phyloP scores from a whole-genome alignment of 2,329 filamentous ascomycete species.

The Penicillium sp. region DNA sequence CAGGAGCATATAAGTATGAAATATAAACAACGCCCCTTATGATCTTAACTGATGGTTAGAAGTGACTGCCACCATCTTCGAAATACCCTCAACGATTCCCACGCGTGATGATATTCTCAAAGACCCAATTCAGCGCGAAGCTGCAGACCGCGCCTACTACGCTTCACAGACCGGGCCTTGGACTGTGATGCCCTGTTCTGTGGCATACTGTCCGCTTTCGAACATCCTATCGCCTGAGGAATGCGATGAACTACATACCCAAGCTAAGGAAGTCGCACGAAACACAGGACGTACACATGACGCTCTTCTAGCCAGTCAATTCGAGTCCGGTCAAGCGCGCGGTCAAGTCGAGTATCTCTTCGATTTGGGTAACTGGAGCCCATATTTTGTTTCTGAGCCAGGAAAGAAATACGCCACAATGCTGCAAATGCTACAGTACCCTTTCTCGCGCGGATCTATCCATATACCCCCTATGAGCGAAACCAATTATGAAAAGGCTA shows the following conservation, averaged over 20 bases:
- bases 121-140: constrained; percentile 9
- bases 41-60: constrained; percentile 24
- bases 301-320: constrained; percentile 16
- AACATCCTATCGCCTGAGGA: constrained; percentile 7
- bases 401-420: constrained; percentile 52
- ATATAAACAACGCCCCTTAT: constrained; percentile 28
- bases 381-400: constrained; percentile 34
- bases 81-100: constrained; percentile 25
- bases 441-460: constrained; percentile 51
- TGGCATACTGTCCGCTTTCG: constrained; percentile 21
- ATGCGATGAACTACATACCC: constrained; percentile 1
- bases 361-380: constrained; percentile 51
- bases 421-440: constrained; percentile 54
- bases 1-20: constrained; percentile 47
- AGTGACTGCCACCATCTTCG: constrained; percentile 32
- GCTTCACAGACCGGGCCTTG: constrained; percentile 16
- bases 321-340: constrained; percentile 17
- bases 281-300: constrained; percentile 11
- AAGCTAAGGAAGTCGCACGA: constrained; percentile 3
- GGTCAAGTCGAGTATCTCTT: constrained; percentile 55
- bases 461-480: constrained; percentile 40
- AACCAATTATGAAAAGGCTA: not conserved
- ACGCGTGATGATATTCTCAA: constrained; percentile 17
- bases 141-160: constrained; percentile 17
- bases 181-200: constrained; percentile 25